These are phyloP conservation scores for Xanthoconium separans DNA, from an alignment of 1,284 basidiomycete species.

Conservation along the genomic window DNA sequence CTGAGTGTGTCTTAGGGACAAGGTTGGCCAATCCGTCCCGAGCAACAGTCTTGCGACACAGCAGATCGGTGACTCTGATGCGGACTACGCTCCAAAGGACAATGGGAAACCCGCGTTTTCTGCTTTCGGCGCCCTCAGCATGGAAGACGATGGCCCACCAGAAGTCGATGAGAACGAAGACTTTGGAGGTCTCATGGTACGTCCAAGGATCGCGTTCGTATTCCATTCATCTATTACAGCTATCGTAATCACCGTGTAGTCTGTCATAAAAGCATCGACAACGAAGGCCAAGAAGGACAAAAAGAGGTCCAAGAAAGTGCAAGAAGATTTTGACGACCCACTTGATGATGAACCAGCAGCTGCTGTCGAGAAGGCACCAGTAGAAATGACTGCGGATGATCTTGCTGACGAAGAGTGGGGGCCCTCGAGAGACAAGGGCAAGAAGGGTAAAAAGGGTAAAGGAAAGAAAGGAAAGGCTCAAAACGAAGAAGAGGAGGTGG, in stretches of 20 bases:
- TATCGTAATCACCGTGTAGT: slow-evolving; percentile 33
- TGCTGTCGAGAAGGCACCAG: slow-evolving; percentile 41
- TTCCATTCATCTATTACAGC: slow-evolving; percentile 6
- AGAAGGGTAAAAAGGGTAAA: slow-evolving; percentile 47
- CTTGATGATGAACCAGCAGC: slow-evolving; percentile 34
- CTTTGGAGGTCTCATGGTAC: slow-evolving; percentile 83
- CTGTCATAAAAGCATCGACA: slow-evolving; percentile 55
- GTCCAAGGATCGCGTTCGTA: slow-evolving; percentile 26
- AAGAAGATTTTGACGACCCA: slow-evolving; percentile 31
- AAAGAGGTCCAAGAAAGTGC: slow-evolving; percentile 55
- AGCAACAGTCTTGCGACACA: slow-evolving; percentile 39
- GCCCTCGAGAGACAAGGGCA: slow-evolving; percentile 50
- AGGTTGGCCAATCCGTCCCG: slow-evolving; percentile 60
- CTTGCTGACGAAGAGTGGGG: slow-evolving; percentile 71
- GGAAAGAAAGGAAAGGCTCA: slow-evolving; percentile 43
- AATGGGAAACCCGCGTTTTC: slow-evolving; percentile 43
- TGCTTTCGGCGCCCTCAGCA: slow-evolving; percentile 51
- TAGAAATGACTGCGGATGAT: slow-evolving; percentile 60
- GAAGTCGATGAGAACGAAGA: slow-evolving; percentile 70
- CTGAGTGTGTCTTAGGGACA: slow-evolving; percentile 50
- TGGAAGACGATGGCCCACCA: slow-evolving; percentile 44
- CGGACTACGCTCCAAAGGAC: slow-evolving; percentile 32
- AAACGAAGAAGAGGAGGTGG: slow-evolving; percentile 42
- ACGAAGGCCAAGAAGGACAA: slow-evolving; percentile 65
- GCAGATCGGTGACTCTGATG: slow-evolving; percentile 44